Conservation (phyloP, 1,284 basidiomycete genomes). For the Cryptococcus depauperatus region DNA sequence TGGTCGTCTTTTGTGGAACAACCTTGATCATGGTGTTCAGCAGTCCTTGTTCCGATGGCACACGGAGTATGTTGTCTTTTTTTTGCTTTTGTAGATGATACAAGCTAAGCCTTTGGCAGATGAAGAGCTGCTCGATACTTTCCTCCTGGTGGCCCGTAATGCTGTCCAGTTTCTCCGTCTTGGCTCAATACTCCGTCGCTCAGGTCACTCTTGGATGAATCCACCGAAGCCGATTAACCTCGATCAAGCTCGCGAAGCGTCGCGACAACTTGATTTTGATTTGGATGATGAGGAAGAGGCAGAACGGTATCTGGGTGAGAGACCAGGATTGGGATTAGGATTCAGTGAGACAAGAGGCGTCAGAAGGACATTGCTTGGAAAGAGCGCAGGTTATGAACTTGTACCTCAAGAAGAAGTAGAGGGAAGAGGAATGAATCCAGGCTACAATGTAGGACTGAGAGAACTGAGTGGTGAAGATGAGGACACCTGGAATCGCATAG, state of each 20-base stretch:
- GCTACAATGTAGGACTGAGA: constrained; percentile 28
- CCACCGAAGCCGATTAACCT: constrained; percentile 88
- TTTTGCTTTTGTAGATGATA: too few species aligned
- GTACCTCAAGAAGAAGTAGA: constrained; percentile 2
- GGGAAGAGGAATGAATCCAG: constrained; percentile 19
- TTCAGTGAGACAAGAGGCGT: constrained; percentile 1
- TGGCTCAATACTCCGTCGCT: constrained; percentile 82
- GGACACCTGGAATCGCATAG: too few species aligned
- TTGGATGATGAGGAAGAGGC: constrained; percentile 55
- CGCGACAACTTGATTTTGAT: constrained; percentile 53
- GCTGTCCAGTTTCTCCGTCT: constrained; percentile 82
- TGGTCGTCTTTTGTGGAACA: constrained; percentile 76
- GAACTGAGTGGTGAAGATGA: constrained; percentile 33
- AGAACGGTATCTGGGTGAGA: constrained; percentile 38
- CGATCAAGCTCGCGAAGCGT: constrained; percentile 45
- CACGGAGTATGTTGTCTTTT: too few species aligned
- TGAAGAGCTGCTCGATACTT: constrained; percentile 83
- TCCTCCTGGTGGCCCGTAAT: constrained; percentile 81
- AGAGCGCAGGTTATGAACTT: constrained; percentile 17
- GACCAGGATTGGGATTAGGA: constrained; percentile 19
- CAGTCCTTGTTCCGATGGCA: constrained; percentile 40
- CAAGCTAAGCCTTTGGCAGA: too few species aligned
- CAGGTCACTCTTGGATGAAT: constrained; percentile 86
- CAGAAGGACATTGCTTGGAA: constrained; percentile 15
- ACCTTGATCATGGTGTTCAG: constrained; percentile 79